Base-by-base conservation (phyloP, 352 stramenopile species). In the Aphanomyces euteiches region DNA sequence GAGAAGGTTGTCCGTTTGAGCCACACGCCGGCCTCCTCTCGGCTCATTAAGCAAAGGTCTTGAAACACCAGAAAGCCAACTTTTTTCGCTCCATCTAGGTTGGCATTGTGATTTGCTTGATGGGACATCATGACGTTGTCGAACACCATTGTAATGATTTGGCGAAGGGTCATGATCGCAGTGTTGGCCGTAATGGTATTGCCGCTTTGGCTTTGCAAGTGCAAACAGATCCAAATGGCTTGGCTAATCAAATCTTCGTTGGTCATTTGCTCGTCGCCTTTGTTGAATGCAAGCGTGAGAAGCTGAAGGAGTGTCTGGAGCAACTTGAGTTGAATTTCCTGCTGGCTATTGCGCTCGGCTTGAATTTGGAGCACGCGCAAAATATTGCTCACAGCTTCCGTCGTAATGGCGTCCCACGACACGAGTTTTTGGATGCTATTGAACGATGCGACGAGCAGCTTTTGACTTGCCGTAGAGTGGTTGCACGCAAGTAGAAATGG, bases 401-500 rank as follows among this genome's bases (percentile, higher is more conserved):
- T 87, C 72, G 93, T 89, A 58, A 99, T 97, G 41, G 95, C 96
- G 83, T 99, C 92, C 79, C 92, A 97, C 73, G 91, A 90, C 64
- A 99, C 87, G 41, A 98, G 83, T 10, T 88, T 86, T 77, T 98
- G 93, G 73, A 99, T 98, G 58, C 92, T 96, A 38, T 93, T 84
- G 70, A 99, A 84, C 56, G 93, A 93, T 70, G 98, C 88, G 53
- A 95, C 89, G 48, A 98, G 81, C 66, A 99, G 88, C 76, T 97
- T 94, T 63, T 92, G 84, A 7, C 85, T 95, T 64, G 96, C 96
- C 73, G 98, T 98, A 43, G 93, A 92, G 89, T 99, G 96, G 83
- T 99, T 99, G 67, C 94, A 97, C 40, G 95, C 95, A 54, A 99
- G 78, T 38, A 99, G 76, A 75, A 99, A 99, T 0, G 97, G 97